These are phyloP conservation scores for Speleostelium caveatum DNA, from an alignment of 78 protist species.

Conservation along the genomic window DNA sequence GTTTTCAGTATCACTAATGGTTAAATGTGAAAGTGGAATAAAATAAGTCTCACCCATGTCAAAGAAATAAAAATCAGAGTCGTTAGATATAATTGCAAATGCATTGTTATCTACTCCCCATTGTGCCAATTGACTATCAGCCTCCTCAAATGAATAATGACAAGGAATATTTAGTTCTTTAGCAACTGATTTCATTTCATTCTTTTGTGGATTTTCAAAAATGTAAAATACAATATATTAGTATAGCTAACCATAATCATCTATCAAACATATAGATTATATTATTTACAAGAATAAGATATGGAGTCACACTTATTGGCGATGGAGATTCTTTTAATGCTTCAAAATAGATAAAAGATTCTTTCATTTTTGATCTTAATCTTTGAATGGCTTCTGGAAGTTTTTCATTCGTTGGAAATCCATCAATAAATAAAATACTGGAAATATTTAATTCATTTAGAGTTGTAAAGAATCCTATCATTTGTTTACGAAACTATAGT, in stretches of 20 bases:
- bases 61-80: not conserved
- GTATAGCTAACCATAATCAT: not conserved
- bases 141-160: not conserved
- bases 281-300: not conserved
- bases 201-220: not conserved
- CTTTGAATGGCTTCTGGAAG: not conserved
- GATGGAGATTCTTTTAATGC: not conserved
- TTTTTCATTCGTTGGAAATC: not conserved
- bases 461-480: not conserved
- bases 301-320: not conserved
- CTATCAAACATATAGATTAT: not conserved
- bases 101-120: conserved; percentile 6
- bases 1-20: not conserved
- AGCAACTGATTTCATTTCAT: not conserved
- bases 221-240: not conserved
- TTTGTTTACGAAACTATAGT: not conserved
- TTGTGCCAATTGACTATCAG: conserved; percentile 8
- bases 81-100: not conserved
- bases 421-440: conserved; percentile 10
- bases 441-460: not conserved
- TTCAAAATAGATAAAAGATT: not conserved
- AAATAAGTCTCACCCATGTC: conserved; percentile 4
- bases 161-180: not conserved
- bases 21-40: not conserved
- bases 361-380: not conserved